Evolutionary conservation across 2,329 filamentous ascomycete genomes (phyloP), one percentile per base, ranked within the genome.

Genomic region (Talaromyces sp.): DNA sequence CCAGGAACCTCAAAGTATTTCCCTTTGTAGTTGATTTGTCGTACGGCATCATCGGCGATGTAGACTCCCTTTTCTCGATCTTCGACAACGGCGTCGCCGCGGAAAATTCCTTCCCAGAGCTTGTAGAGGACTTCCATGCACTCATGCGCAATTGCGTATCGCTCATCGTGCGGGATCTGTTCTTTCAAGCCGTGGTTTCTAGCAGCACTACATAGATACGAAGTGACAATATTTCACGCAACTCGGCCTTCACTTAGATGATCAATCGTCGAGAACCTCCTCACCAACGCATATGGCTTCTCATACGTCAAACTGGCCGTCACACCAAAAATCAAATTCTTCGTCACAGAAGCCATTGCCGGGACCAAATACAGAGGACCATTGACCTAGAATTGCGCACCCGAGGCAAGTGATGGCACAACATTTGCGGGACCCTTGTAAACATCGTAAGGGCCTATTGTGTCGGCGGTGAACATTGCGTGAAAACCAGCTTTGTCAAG

Each of bases 291-390:
- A 54, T 85, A 85, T 3, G 84, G 83, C 62, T 83, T 77, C 22
- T 86, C 83, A 62, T 85, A 85, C 0, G 84, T 86, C 0, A 83
- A 84, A 0, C 81, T 84, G 0, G 84, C 84, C 0, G 84, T 86
- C 0, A 84, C 82, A 0, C 82, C 84, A 3, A 86, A 82, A 0
- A 82, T 77, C 63, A 84, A 74, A 45, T 77, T 79, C 66, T 81
- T 78, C 0, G 82, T 82, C 1, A 76, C 78, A 6, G 81, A 76
- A 5, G 81, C 81, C 78, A 83, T 79, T 1, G 81, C 81, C 1
- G 82, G 75, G 8, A 84, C 74, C 29, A 75, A 72, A 66, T 77
- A 77, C 5, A 78, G 72, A 0, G 78, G 76, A 62, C 81, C 79
- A 19, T 78, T 80, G 61, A 80, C 77, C 7, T 79, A 79, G 67